Conservation (phyloP, 2,329 filamentous ascomycete species). For the Botryotinia convoluta region DNA sequence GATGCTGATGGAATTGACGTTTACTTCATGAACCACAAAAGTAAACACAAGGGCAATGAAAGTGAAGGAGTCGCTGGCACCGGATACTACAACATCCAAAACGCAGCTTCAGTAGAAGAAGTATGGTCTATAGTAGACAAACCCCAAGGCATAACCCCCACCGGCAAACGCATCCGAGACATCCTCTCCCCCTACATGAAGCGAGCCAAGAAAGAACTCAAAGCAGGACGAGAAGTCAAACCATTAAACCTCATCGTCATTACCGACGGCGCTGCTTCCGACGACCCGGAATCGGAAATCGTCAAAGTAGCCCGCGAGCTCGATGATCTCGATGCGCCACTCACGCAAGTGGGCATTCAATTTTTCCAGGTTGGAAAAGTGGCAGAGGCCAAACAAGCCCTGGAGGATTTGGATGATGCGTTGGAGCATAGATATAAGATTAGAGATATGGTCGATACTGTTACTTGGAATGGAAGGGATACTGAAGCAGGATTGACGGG, state of each 20-base stretch:
- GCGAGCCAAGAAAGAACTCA: slow-evolving; percentile 46
- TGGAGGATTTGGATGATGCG: slow-evolving; percentile 74
- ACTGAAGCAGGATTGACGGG: slow-evolving; percentile 52
- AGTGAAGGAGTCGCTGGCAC: slow-evolving; percentile 42
- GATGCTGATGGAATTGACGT: slow-evolving; percentile 87
- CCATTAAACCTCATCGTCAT: slow-evolving; percentile 91
- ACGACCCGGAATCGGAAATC: slow-evolving; percentile 73
- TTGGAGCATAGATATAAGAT: slow-evolving; percentile 56
- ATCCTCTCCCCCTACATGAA: slow-evolving; percentile 73
- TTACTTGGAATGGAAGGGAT: slow-evolving; percentile 61
- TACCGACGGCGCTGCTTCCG: slow-evolving; percentile 79
- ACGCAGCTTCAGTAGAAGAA: slow-evolving; percentile 54
- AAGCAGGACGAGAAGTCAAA: slow-evolving; percentile 51
- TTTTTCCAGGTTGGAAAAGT: slow-evolving; percentile 94
- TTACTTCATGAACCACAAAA: slow-evolving; percentile 78
- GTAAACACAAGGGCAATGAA: slow-evolving; percentile 39
- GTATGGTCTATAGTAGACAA: slow-evolving; percentile 66
- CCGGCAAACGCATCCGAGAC: slow-evolving; percentile 65
- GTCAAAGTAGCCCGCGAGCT: slow-evolving; percentile 66
- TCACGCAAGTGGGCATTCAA: slow-evolving; percentile 86
- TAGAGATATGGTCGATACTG: slow-evolving; percentile 90
- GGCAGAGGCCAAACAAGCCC: slow-evolving; percentile 57
- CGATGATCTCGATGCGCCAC: slow-evolving; percentile 64
- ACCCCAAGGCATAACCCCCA: slow-evolving; percentile 69
- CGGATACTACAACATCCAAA: slow-evolving; percentile 64